Percentiles rank a stretch among this genome's conserved stretches.
Conservation (phyloP, 2,329 filamentous ascomycete genomes). For the Bipolaris zeicola region DNA sequence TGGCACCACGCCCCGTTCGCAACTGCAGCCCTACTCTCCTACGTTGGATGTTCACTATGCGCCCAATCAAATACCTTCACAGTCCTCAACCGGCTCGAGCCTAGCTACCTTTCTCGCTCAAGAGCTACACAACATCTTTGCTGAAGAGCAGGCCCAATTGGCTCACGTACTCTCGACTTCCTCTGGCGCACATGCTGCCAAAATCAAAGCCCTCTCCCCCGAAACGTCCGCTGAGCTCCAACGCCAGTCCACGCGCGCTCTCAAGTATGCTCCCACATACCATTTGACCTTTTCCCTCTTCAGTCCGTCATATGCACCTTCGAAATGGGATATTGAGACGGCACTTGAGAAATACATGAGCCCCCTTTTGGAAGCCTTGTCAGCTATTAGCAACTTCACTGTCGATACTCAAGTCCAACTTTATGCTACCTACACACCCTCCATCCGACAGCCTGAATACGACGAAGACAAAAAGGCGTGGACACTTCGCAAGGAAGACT, state of each 20-base stretch:
- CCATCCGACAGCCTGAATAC: constrained; percentile 62
- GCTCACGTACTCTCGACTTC: constrained; percentile 51
- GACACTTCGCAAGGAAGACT: constrained; percentile 79
- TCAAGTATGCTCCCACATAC: constrained; percentile 92
- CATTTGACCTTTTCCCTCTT: constrained; percentile 96
- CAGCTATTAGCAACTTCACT: constrained; percentile 89
- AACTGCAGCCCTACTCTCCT: constrained; percentile 71
- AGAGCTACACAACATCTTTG: constrained; percentile 77
- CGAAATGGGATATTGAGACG: constrained; percentile 86
- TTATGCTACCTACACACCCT: constrained; percentile 74
- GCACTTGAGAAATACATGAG: constrained; percentile 81
- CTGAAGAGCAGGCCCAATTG: constrained; percentile 87
- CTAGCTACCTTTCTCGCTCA: constrained; percentile 79
- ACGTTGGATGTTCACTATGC: constrained; percentile 79
- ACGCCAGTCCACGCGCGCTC: constrained; percentile 76
- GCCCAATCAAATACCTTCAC: constrained; percentile 68
- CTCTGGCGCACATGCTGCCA: constrained; percentile 50
- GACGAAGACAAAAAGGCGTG: constrained; percentile 63
- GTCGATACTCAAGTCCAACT: constrained; percentile 96
- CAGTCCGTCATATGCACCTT: constrained; percentile 76
- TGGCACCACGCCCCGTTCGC: constrained; percentile 58
- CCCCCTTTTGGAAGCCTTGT: constrained; percentile 79
- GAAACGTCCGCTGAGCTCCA: constrained; percentile 60
- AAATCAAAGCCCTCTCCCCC: constrained; percentile 59
- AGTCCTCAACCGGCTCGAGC: constrained; percentile 71